These are phyloP conservation scores for Trichoderma citrinoviride DNA, from an alignment of 2,329 filamentous ascomycete genomes.

Conservation along the genomic window DNA sequence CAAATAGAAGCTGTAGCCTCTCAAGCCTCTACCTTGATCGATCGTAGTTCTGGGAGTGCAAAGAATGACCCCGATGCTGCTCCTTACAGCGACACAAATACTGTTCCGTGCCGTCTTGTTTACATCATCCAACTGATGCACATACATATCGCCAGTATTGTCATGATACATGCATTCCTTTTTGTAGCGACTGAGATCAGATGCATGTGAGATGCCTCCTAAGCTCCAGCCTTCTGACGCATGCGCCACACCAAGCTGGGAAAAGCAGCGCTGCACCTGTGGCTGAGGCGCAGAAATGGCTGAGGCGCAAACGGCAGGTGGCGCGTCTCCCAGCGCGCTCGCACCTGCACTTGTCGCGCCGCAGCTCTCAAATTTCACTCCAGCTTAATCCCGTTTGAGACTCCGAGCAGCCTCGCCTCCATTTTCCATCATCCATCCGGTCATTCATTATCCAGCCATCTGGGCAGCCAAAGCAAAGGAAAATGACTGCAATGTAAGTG, in stretches of 20 bases:
- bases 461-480: background rate
- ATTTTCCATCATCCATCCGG: background rate
- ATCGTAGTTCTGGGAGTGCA: background rate
- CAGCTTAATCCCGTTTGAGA: background rate
- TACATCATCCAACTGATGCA: background rate
- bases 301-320: slow-evolving; percentile 11
- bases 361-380: slow-evolving; percentile 22
- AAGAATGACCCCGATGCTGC: too few species aligned
- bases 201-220: background rate
- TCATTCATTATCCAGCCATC: background rate
- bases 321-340: slow-evolving; percentile 22
- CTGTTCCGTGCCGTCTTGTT: background rate
- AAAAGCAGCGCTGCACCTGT: background rate
- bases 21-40: background rate
- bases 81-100: too few species aligned
- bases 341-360: slow-evolving; percentile 8
- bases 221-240: slow-evolving; percentile 1
- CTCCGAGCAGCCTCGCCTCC: slow-evolving; percentile 3
- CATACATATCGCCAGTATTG: background rate
- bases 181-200: background rate
- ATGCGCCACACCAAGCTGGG: background rate
- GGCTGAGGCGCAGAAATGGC: background rate
- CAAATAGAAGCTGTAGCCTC: background rate
- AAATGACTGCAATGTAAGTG: slow-evolving; percentile 42
- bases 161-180: background rate